Base-by-base conservation (phyloP, 768 basidiomycete species). In the Panaeolus papilionaceus region DNA sequence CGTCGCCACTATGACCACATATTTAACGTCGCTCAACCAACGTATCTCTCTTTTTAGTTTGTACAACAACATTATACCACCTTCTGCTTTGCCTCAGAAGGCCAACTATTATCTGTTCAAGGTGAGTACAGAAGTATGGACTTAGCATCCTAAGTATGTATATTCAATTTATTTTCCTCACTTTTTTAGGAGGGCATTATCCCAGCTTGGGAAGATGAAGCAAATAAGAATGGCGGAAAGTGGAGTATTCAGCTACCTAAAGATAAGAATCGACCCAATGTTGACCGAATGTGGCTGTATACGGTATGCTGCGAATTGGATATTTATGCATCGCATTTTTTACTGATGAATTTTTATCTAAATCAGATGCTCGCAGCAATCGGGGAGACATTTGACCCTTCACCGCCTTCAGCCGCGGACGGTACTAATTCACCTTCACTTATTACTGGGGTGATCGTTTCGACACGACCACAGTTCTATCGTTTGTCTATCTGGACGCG, bases 41-140 rank as follows among this genome's bases (percentile, higher is more conserved):
- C 74, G 66, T 62, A 69, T 67, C 77, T 76, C 65, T 58, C 66
- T 64, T 44, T 65, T 45, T 69, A 96, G 93, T 9, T 81, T 98
- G 70, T 96, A 98, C 82, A 98, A 98, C 80, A 98, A 98, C 81
- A 97, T 99, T 74, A 91, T 99, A 61, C 94, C 95, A 28, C 98
- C 98, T 16, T 97, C 95, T 20, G 88, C 90, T 75, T 83, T 99
- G 70, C 94, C 95, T 44, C 90, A 90, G 79, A 98, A 98, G 82
- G 95, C 96, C n/a, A 99, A 99, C 77, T 99, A 99, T 79, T 99
- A 99, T 82, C 84, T 99, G 70, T 99, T 99, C 90, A 98, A 98
- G 86, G 94, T 91, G 64, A 1, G 54, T 61, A 88, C 42, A 39
- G 37, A 42, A 18, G 11, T 49, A 42, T 42, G 16, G 9, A 33